Percentiles rank a stretch among this genome's conserved stretches.
Conservation (phyloP, 345 rosid genomes). For the Combretum micranthum region DNA sequence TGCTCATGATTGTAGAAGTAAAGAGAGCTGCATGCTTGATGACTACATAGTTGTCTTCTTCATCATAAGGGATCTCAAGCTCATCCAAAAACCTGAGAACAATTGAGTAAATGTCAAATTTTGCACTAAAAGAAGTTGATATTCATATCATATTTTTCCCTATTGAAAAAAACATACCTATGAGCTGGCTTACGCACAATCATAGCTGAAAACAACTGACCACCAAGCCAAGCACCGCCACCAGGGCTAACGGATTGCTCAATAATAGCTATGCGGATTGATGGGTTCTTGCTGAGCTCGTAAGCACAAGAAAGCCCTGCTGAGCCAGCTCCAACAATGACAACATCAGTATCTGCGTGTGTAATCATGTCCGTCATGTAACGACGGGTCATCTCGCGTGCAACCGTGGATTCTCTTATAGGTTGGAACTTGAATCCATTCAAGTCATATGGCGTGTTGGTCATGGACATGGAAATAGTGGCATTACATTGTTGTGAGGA, state of each 20-base stretch:
- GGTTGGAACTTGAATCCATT: slow-evolving; percentile 23
- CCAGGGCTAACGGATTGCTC: slow-evolving; percentile 43
- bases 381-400: slow-evolving; percentile 24
- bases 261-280: slow-evolving; percentile 9
- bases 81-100: slow-evolving; percentile 65
- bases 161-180: not conserved
- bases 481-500: not conserved
- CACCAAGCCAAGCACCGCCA: slow-evolving; percentile 48
- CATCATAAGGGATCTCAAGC: slow-evolving; percentile 72
- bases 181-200: slow-evolving; percentile 9
- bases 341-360: slow-evolving; percentile 27
- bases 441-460: slow-evolving; percentile 10
- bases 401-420: slow-evolving; percentile 24
- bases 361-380: slow-evolving; percentile 42
- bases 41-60: slow-evolving; percentile 74
- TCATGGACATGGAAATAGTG: slow-evolving; percentile 13
- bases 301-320: slow-evolving; percentile 38
- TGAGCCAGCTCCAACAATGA: slow-evolving; percentile 10
- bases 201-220: slow-evolving; percentile 42
- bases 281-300: slow-evolving; percentile 36
- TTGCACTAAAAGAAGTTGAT: no score
- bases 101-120: no score
- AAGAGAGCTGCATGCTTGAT: slow-evolving; percentile 88
- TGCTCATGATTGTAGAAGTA: slow-evolving; percentile 97
- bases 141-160: no score